A percentile compares a stretch with the other conserved stretches of the same genome.
Conservation (phyloP, 2,329 filamentous ascomycete species). For the Karstenula rhodostoma region DNA sequence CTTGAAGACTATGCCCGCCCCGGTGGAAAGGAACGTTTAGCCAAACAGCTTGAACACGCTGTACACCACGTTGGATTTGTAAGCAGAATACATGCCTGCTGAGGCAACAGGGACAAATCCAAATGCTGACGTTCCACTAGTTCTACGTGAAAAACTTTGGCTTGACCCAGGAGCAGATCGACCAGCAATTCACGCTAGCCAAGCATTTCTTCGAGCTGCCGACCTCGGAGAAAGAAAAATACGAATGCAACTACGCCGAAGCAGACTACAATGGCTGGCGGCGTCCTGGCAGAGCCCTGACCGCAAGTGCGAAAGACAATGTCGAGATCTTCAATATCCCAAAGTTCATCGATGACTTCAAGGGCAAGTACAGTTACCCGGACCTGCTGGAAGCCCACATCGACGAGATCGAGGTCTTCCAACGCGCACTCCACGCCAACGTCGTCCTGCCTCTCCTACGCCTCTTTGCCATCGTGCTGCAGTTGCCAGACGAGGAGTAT, state of each 20-base stretch:
- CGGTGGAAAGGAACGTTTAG: constrained; percentile 63
- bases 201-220: constrained; percentile 66
- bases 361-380: constrained; percentile 45
- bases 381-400: constrained; percentile 54
- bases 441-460: constrained; percentile 65
- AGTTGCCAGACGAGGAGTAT: constrained; percentile 67
- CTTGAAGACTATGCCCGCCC: constrained; percentile 63
- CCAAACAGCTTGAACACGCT: constrained; percentile 64
- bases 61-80: constrained; percentile 57
- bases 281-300: constrained; percentile 40
- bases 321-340: constrained; percentile 68
- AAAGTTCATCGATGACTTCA: constrained; percentile 68
- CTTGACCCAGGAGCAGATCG: constrained; percentile 66
- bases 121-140: constrained; percentile 46
- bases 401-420: constrained; percentile 64
- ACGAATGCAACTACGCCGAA: constrained; percentile 52
- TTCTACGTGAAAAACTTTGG: constrained; percentile 71
- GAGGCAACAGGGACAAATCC: no score
- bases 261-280: constrained; percentile 64
- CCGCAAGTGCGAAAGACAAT: constrained; percentile 58
- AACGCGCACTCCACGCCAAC: constrained; percentile 58
- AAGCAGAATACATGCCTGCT: no score
- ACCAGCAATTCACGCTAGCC: constrained; percentile 68
- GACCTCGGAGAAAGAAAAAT: constrained; percentile 66
- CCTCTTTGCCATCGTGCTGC: constrained; percentile 68